phyloP scores from a whole-genome alignment of 768 basidiomycete species.

The Phanerochaete carnosa region DNA sequence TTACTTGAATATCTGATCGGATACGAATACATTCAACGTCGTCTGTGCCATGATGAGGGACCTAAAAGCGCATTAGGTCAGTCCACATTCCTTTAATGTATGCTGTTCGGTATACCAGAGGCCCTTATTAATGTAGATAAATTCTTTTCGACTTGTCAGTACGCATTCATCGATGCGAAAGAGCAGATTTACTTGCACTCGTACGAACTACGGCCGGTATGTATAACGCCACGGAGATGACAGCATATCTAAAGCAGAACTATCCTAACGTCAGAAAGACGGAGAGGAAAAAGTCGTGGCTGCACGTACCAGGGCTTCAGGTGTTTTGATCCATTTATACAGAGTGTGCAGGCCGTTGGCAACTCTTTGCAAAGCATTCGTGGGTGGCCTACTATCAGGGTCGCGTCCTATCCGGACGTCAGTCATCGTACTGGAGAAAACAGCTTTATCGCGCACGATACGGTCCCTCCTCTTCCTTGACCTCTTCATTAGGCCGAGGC shows the following conservation, averaged over 20 bases:
- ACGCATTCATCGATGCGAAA: not conserved
- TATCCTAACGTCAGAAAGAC: constrained; percentile 11
- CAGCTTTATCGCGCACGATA: constrained; percentile 19
- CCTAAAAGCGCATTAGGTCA: constrained; percentile 32
- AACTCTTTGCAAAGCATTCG: constrained; percentile 38
- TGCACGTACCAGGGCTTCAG: constrained; percentile 37
- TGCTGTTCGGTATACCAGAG: constrained; percentile 34
- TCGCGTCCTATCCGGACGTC: constrained; percentile 30
- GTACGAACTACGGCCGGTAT: constrained; percentile 40
- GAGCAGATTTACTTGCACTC: constrained; percentile 41
- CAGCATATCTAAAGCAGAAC: constrained; percentile 49
- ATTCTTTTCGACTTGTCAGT: constrained; percentile 24
- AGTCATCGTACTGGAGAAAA: not conserved
- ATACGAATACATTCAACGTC: constrained; percentile 50
- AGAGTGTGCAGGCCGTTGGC: constrained; percentile 31
- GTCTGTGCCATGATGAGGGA: constrained; percentile 62
- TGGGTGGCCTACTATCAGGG: constrained; percentile 47
- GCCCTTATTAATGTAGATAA: constrained; percentile 42
- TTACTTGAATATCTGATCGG: constrained; percentile 54
- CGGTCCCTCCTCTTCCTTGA: constrained; percentile 23
- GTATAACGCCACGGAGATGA: constrained; percentile 50
- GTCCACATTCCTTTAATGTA: not conserved
- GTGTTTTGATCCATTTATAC: constrained; percentile 39
- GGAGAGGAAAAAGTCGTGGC: no score
- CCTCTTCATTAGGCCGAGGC: constrained; percentile 27